phyloP scores from a whole-genome alignment of 306 rosid species.

The Abrus precatorius region DNA sequence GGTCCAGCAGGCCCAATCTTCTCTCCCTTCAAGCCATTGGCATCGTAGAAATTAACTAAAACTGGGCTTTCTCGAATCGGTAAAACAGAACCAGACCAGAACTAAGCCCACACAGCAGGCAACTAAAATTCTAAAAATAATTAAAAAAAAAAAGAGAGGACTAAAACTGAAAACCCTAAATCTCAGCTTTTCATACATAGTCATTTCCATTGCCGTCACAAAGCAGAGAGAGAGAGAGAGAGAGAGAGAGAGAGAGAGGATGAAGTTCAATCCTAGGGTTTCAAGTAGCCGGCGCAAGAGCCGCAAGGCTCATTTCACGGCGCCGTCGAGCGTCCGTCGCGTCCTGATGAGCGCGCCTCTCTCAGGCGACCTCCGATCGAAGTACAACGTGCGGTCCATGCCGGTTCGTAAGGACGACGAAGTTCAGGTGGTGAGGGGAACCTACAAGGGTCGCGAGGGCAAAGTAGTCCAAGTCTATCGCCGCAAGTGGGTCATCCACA shows the following conservation, averaged over 20 bases:
- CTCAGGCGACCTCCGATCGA: constrained; percentile 78
- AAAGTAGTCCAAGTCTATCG: constrained; percentile 95
- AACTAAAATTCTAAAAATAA: not conserved
- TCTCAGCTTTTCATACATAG: not conserved
- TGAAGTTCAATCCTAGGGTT: constrained; percentile 93
- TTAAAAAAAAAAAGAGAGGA: too few relatives aligned
- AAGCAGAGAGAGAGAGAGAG: constrained; percentile 7
- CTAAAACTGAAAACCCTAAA: constrained; percentile 36
- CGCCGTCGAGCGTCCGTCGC: constrained; percentile 94
- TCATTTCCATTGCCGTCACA: constrained; percentile 18
- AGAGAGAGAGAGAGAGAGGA: constrained; percentile 39
- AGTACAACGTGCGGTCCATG: constrained; percentile 91
- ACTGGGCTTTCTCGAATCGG: not conserved
- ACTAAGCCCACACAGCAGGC: not conserved
- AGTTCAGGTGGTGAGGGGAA: constrained; percentile 90
- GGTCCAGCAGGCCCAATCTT: constrained; percentile 9
- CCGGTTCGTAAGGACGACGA: constrained; percentile 96
- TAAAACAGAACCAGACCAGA: not conserved
- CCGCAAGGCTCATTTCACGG: constrained; percentile 96
- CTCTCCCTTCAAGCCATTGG: too few relatives aligned
- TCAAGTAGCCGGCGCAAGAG: constrained; percentile 93
- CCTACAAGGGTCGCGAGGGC: constrained; percentile 94
- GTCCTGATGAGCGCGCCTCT: constrained; percentile 93
- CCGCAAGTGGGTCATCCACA: constrained; percentile 94
- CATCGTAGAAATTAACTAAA: not conserved